These are phyloP conservation scores for Cucumis variabilis DNA, from an alignment of 331 rosid genomes.

Conservation along the genomic window DNA sequence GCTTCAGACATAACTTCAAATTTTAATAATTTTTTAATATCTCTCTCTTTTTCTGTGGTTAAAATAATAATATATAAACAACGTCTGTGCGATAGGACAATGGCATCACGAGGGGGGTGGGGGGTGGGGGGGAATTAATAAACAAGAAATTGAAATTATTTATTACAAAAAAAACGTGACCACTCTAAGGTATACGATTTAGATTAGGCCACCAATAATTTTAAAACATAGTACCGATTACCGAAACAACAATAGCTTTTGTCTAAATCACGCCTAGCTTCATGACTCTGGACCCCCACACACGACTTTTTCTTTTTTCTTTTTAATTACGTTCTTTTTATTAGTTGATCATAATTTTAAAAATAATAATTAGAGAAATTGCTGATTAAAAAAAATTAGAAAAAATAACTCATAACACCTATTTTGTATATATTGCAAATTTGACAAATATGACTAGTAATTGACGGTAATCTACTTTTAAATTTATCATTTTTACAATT, in stretches of 20 bases:
- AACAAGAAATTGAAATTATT: too few species aligned
- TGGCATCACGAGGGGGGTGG: neutral
- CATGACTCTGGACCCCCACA: neutral
- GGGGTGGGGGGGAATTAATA: too few species aligned
- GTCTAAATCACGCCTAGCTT: conserved; percentile 1
- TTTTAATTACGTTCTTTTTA: too few species aligned
- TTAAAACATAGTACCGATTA: conserved; percentile 7
- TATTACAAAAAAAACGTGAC: neutral
- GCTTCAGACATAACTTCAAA: neutral
- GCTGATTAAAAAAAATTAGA: too few species aligned
- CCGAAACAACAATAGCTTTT: neutral
- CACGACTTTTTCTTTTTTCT: neutral
- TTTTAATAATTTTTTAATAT: neutral
- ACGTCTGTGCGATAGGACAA: neutral
- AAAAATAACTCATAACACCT: too few species aligned
- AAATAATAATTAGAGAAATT: too few species aligned
- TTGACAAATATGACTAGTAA: too few species aligned
- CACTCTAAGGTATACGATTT: neutral
- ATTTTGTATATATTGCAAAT: too few species aligned
- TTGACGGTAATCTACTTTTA: too few species aligned
- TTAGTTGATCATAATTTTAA: too few species aligned
- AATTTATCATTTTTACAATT: too few species aligned
- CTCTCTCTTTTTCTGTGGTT: neutral
- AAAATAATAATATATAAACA: neutral
- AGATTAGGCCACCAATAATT: conserved; percentile 20